Conservation (phyloP, 345 rosid genomes). For the Populus pruinosa region DNA sequence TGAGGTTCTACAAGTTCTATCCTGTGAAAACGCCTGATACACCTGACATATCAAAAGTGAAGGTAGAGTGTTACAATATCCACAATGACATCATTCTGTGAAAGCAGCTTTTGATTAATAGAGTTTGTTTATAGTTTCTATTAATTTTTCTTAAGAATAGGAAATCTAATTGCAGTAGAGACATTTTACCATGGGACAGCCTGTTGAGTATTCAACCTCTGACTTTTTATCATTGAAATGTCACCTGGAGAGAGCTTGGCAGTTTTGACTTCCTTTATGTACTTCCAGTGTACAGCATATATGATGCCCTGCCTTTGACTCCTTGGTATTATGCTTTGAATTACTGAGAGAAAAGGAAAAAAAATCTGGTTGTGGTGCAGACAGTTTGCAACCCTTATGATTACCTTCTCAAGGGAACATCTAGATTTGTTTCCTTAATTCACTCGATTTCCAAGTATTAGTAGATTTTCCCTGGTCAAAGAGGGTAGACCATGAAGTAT, state of each 20-base stretch:
- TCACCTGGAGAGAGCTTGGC: neutral
- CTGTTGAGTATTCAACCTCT: neutral
- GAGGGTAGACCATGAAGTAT: neutral
- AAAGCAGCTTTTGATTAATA: neutral
- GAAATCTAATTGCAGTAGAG: neutral
- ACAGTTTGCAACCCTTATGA: neutral
- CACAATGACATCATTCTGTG: neutral
- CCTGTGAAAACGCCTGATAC: constrained; percentile 66
- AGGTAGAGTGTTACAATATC: constrained; percentile 35
- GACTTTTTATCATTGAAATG: neutral
- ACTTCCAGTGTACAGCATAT: neutral
- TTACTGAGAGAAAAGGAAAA: neutral
- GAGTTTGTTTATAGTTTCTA: neutral
- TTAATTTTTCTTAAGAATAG: neutral
- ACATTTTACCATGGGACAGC: neutral
- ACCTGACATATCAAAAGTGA: constrained; percentile 67
- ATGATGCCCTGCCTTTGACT: neutral
- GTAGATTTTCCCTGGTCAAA: neutral
- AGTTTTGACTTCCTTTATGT: neutral
- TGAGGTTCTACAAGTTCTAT: constrained; percentile 93
- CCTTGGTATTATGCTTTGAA: neutral
- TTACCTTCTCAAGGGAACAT: neutral
- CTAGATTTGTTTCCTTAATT: neutral
- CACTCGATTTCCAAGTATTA: neutral
- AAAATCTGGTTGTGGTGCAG: neutral